Conservation (phyloP, 1,139 yeast species). For the Nakaseomyces kungkrabaensis region DNA sequence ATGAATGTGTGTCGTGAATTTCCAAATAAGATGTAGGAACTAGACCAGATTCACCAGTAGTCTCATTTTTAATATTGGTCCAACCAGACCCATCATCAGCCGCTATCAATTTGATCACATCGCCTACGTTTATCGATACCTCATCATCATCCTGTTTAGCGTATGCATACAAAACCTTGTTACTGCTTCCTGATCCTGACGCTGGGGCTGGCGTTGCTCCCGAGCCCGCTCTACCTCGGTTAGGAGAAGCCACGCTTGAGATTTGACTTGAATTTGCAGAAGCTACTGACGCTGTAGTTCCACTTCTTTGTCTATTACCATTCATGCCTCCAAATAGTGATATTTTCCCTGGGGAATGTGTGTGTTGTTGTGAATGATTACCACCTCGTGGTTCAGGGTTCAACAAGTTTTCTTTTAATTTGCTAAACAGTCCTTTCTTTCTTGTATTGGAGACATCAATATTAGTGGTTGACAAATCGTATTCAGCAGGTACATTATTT, state of each 20-base stretch:
- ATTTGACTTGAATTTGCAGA: not conserved
- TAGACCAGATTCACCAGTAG: slow-evolving; percentile 49
- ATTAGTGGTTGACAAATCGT: slow-evolving; percentile 44
- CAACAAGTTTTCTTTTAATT: slow-evolving; percentile 22
- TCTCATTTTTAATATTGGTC: slow-evolving; percentile 46
- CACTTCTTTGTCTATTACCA: not conserved
- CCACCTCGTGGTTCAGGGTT: slow-evolving; percentile 10
- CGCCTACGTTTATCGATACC: slow-evolving; percentile 51
- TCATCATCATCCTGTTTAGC: slow-evolving; percentile 71
- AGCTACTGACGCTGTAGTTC: not conserved
- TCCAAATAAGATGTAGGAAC: slow-evolving; percentile 85
- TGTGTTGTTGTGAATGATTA: slow-evolving; percentile 2
- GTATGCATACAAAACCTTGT: slow-evolving; percentile 59
- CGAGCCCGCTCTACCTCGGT: not conserved
- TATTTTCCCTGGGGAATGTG: not conserved
- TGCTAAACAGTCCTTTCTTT: slow-evolving; percentile 49
- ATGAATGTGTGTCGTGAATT: slow-evolving; percentile 25
- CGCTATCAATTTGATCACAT: slow-evolving; percentile 46
- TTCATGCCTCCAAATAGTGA: slow-evolving; percentile 27
- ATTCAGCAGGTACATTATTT: slow-evolving; percentile 42
- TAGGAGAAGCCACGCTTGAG: not conserved
- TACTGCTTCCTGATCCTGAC: slow-evolving; percentile 19
- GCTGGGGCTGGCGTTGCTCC: not conserved
- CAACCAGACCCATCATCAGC: slow-evolving; percentile 91
- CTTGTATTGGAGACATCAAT: slow-evolving; percentile 49